These are phyloP conservation scores for Eucalyptus regnans DNA, from an alignment of 345 rosid species.

Conservation along the genomic window DNA sequence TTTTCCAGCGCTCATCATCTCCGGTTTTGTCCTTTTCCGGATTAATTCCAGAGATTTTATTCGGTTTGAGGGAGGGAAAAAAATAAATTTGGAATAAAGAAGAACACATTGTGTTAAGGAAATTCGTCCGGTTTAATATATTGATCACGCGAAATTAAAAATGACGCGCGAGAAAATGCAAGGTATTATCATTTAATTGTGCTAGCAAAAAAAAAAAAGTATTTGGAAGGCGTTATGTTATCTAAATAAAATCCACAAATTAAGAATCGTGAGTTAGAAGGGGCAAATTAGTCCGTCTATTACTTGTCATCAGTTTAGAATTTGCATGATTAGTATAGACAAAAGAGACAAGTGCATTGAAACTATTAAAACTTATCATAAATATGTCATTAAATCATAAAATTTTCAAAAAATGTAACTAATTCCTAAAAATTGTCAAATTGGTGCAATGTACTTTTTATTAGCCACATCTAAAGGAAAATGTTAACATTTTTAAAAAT, in stretches of 20 bases:
- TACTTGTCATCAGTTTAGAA: too few species aligned
- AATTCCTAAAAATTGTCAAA: too few species aligned
- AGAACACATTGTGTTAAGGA: neutral
- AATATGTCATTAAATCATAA: too few species aligned
- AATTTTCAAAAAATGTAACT: accelerated
- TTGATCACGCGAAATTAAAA: too few species aligned
- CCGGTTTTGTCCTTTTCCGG: neutral
- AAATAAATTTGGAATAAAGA: too few species aligned
- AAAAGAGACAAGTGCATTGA: too few species aligned
- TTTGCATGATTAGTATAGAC: too few species aligned
- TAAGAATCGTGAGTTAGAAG: neutral
- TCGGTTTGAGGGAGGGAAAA: neutral
- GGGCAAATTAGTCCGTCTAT: neutral
- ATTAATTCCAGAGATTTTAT: neutral
- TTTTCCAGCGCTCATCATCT: neutral
- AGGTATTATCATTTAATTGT: too few species aligned
- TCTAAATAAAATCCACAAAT: neutral
- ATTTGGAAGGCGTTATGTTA: neutral
- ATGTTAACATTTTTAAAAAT: too few species aligned
- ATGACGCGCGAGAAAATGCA: neutral
- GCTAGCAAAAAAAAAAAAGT: too few species aligned
- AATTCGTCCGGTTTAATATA: neutral
- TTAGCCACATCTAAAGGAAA: neutral
- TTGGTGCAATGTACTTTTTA: neutral
- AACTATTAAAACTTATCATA: too few species aligned